A percentile compares a stretch with the other conserved stretches of the same genome.
Evolutionary conservation across 1,139 yeast species (phyloP).

Genomic region (Suhomyces guaymorum): DNA sequence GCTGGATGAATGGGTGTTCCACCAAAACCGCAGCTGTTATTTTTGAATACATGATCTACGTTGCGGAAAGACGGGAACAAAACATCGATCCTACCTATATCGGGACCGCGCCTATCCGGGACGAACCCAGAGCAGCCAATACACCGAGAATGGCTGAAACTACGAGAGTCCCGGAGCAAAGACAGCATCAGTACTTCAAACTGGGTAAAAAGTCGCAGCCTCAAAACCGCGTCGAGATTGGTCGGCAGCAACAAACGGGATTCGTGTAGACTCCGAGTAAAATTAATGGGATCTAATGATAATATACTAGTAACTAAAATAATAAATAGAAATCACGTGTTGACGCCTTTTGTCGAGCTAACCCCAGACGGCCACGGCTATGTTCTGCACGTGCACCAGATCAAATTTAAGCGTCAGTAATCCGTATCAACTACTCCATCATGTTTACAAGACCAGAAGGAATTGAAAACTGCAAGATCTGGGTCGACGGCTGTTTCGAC

Average conservation of each 20-base stretch:
- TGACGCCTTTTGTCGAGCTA: neutral
- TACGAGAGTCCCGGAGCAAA: slow-evolving; percentile 4
- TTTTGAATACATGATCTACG: slow-evolving; percentile 49
- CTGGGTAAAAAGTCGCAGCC: slow-evolving; percentile 1
- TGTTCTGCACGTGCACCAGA: neutral
- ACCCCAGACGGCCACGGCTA: neutral
- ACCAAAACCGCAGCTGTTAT: slow-evolving; percentile 83
- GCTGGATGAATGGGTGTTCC: slow-evolving; percentile 86
- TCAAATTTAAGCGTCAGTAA: too few species aligned
- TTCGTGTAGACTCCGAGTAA: too few species aligned
- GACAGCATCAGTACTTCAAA: slow-evolving; percentile 3
- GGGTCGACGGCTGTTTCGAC: slow-evolving; percentile 98
- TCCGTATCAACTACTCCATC: slow-evolving; percentile 2
- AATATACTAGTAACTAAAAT: neutral
- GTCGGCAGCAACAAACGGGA: slow-evolving; percentile 35
- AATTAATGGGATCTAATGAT: neutral
- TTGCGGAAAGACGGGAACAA: slow-evolving; percentile 32
- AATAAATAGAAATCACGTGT: too few species aligned
- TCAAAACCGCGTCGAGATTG: slow-evolving; percentile 18
- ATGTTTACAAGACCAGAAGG: slow-evolving; percentile 50
- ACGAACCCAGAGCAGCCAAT: slow-evolving; percentile 4
- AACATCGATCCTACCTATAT: slow-evolving; percentile 14
- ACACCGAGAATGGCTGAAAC: slow-evolving; percentile 5
- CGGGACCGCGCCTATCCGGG: slow-evolving; percentile 8
- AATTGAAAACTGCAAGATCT: slow-evolving; percentile 52